These are phyloP conservation scores for Fusarium nygamai DNA, from an alignment of 2,329 filamentous ascomycete species.

Conservation along the genomic window DNA sequence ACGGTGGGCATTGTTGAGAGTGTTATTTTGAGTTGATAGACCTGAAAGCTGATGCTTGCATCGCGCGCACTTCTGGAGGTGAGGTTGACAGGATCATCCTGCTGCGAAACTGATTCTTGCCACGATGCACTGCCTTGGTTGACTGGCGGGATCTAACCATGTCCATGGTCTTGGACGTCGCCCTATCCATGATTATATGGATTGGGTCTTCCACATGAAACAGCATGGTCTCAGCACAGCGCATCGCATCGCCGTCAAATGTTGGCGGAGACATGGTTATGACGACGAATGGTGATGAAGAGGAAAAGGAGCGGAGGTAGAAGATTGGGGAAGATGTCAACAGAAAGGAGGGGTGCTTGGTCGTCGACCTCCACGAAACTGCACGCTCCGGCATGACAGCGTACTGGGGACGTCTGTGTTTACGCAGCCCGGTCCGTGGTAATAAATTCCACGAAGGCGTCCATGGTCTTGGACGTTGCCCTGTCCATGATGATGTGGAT, in stretches of 20 bases:
- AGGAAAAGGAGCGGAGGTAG: no score
- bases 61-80: not conserved
- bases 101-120: not conserved
- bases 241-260: no score
- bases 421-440: constrained; percentile 53
- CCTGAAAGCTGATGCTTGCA: not conserved
- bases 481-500: constrained; percentile 73
- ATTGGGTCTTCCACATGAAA: no score
- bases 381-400: not conserved
- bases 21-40: not conserved
- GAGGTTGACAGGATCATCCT: not conserved
- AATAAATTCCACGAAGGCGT: constrained; percentile 68
- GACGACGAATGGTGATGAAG: no score
- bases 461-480: constrained; percentile 69
- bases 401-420: not conserved
- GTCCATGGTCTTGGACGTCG: no score
- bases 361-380: not conserved
- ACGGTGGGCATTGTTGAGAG: not conserved
- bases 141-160: not conserved
- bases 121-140: not conserved
- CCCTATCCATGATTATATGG: no score
- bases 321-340: no score
- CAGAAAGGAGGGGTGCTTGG: no score
- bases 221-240: no score
- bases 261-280: no score